Base-by-base conservation (phyloP, 2,329 filamentous ascomycete genomes). In the Sodiomyces alkalinus region DNA sequence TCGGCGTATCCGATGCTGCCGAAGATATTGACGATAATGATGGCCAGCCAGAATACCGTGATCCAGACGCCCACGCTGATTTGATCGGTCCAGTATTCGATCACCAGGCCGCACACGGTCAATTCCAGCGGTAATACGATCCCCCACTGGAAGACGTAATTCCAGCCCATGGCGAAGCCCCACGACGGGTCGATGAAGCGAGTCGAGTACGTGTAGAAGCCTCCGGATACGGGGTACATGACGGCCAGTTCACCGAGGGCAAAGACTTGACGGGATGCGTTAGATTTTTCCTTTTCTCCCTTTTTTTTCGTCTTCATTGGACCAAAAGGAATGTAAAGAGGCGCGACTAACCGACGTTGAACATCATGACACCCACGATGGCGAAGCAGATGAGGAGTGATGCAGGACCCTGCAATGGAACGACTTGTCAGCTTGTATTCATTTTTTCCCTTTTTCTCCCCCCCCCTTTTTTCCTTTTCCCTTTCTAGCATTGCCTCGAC, bases 241-340 rank as follows among this genome's bases (percentile, higher is more conserved):
- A 68, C 60, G 5, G 64, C 62, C 36, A 69, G 40, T 46, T 73
- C 68, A 30, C 67, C 68, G 13, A 73, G 60, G 29, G 72, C 70
- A 40, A 73, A 70, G 36, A 75, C 61, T 18, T 15, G 15, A 17
- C 11, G 36, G n/a, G 9, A 7, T 6, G 8, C 8, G 13, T 23
- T 17, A 25, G 14, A 4, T n/a, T n/a, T n/a, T n/a, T n/a, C n/a
- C n/a, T n/a, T n/a, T n/a, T n/a, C n/a, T n/a, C n/a, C n/a, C n/a
- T n/a, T n/a, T n/a, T n/a, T n/a, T n/a, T n/a, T n/a, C n/a, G n/a
- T n/a, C n/a, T n/a, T n/a, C n/a, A n/a, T n/a, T n/a, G n/a, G n/a
- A n/a, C n/a, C n/a, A n/a, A n/a, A n/a, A n/a, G n/a, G n/a, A n/a
- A n/a, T n/a, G n/a, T n/a, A n/a, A n/a, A n/a, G n/a, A n/a, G n/a